A percentile compares a stretch with the other conserved stretches of the same genome.
phyloP scores from a whole-genome alignment of 2,329 filamentous ascomycete species.

The Coniochaeta hoffmannii region DNA sequence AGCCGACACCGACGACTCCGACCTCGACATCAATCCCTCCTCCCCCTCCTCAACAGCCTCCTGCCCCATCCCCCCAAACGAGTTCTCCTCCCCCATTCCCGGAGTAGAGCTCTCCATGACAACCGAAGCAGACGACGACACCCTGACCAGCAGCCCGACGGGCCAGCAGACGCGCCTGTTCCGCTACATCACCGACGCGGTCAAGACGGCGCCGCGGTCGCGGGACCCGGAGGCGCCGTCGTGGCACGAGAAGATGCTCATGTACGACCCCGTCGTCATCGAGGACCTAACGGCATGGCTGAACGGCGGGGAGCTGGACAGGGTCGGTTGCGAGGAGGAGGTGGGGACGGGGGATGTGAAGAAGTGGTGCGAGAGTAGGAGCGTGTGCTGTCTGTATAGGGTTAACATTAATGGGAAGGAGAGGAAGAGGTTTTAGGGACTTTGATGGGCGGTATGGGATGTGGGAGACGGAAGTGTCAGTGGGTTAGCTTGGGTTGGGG shows the following conservation, averaged over 20 bases:
- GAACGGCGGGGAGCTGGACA: conserved; percentile 61
- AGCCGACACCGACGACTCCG: conserved; percentile 39
- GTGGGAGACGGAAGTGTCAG: too few relatives aligned
- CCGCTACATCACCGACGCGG: conserved; percentile 44
- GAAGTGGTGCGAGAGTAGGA: conserved; percentile 82
- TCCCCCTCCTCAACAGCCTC: conserved; percentile 18
- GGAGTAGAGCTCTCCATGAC: conserved; percentile 32
- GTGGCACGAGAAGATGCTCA: conserved; percentile 88
- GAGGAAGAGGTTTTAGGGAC: conserved; percentile 39
- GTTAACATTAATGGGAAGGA: conserved; percentile 44
- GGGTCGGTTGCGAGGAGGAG: conserved; percentile 58
- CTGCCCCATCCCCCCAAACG: conserved; percentile 25
- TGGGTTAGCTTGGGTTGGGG: too few relatives aligned
- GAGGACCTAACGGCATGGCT: conserved; percentile 82
- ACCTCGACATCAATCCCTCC: not conserved
- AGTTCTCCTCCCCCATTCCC: conserved; percentile 35
- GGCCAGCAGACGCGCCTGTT: conserved; percentile 40
- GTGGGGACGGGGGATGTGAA: conserved; percentile 62
- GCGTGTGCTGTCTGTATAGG: conserved; percentile 75
- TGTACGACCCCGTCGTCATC: conserved; percentile 85
- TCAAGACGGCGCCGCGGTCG: conserved; percentile 42
- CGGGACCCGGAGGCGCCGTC: conserved; percentile 46
- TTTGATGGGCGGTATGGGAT: too few relatives aligned
- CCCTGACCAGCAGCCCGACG: conserved; percentile 28
- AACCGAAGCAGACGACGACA: conserved; percentile 34